Base-by-base conservation (phyloP, 768 basidiomycete genomes). In the Erythrobasidium yunnanense region DNA sequence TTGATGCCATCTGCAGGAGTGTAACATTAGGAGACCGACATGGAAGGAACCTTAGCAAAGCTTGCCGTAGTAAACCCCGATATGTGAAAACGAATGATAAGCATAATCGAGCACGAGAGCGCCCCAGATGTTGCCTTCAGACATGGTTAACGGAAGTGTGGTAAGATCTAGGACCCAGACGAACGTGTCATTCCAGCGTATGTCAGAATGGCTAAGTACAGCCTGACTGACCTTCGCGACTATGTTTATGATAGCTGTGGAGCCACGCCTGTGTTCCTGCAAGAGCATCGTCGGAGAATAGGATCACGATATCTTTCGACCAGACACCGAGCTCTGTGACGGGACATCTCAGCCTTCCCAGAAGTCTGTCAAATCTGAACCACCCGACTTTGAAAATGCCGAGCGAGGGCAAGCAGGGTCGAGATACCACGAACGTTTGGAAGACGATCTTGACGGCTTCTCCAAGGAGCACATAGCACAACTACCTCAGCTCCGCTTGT, bases 261-360 rank as follows among this genome's bases (percentile, higher is more conserved):
- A 96, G 78, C 86, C 90, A 99, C 1, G 89, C 92, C 68, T 95
- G 88, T 80, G 90, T 86, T 1, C 95, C 95, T 57, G 92, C 87
- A 34, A 90, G 75, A 74, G 92, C 84, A 1, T 84, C 88, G 68
- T 96, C 93, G 49, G 87, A 86, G 67, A 96, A 79, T 27, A 99
- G 83, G 67, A 97, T 86, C 18, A 96, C 77, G 62, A 99, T 80
- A 71, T 97, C 92, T 74, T 92, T 93, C 0, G 91, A 87, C 93
- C 95, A 99, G 35, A 90, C 81, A 22, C 90, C 88, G 71, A 87
- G 86, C 33, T 81, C 90, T 92, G 71, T 45, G 8, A 38, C 1
- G 23, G 27, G 25, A 11, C 22, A 33, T 34, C n/a, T 25, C 53
- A 13, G 2, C 18, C 25, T 15, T 17, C 35, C 20, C 5, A 6